Conservation (phyloP, 352 stramenopile genomes). For the Phytopythium vexans region DNA sequence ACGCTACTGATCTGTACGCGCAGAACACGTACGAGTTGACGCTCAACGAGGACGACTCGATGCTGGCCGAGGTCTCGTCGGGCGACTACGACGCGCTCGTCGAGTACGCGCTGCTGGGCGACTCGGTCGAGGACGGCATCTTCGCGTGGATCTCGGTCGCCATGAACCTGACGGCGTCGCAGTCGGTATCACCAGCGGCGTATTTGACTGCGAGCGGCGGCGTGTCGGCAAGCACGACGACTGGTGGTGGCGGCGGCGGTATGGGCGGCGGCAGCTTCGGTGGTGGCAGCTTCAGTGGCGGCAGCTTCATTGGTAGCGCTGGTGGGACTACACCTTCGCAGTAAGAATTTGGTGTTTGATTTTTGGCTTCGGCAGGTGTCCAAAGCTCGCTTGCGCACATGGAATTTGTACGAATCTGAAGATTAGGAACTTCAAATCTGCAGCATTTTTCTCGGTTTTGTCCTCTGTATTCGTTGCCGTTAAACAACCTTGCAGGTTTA, state of each 20-base stretch:
- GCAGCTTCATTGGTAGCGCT: neutral
- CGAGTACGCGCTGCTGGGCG: slow-evolving; percentile 14
- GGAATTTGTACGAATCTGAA: no score
- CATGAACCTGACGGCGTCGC: slow-evolving; percentile 14
- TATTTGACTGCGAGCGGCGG: slow-evolving; percentile 12
- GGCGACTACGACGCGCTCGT: slow-evolving; percentile 19
- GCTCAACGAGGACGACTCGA: slow-evolving; percentile 19
- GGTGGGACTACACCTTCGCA: neutral
- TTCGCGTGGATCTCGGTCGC: slow-evolving; percentile 22
- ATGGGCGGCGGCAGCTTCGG: slow-evolving; percentile 4
- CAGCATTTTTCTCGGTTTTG: no score
- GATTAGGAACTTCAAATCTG: no score
- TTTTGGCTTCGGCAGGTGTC: no score
- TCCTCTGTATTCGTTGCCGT: no score
- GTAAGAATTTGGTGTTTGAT: no score
- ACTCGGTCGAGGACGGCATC: slow-evolving; percentile 15
- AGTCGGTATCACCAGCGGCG: slow-evolving; percentile 8
- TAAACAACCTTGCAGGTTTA: no score
- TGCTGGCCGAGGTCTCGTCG: slow-evolving; percentile 10
- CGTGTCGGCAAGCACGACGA: slow-evolving; percentile 7
- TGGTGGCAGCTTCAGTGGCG: slow-evolving; percentile 5
- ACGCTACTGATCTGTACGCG: slow-evolving; percentile 18
- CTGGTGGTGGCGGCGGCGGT: slow-evolving; percentile 11
- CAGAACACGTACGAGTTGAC: slow-evolving; percentile 22
- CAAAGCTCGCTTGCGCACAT: no score